Conservation (phyloP, 257 asterid species). For the Cordia subcordata region DNA sequence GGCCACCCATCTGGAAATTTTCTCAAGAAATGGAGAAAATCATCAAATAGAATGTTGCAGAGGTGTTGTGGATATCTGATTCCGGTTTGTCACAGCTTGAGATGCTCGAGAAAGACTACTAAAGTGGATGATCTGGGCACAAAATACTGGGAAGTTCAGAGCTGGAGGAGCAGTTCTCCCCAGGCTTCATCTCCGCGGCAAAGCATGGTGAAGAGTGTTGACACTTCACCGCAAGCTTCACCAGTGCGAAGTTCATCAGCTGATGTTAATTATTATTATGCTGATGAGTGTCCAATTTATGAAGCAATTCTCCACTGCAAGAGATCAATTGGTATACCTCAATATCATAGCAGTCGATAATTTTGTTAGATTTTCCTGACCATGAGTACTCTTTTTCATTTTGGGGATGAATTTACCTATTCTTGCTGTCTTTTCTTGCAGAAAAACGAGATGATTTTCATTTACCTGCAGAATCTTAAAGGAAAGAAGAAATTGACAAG, state of each 20-base stretch:
- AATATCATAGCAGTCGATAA: too few relatives aligned
- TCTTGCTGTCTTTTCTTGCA: too few relatives aligned
- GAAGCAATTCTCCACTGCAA: conserved; percentile 43
- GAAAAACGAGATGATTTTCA: too few relatives aligned
- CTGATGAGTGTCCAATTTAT: conserved; percentile 25
- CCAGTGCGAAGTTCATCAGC: conserved; percentile 7
- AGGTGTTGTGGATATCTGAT: conserved; percentile 16
- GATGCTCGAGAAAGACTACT: conserved; percentile 23
- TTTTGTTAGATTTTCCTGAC: too few relatives aligned
- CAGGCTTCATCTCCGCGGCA: conserved; percentile 12
- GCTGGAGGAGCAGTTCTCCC: conserved; percentile 4
- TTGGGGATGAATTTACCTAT: too few relatives aligned
- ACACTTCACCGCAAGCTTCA: conserved; percentile 11
- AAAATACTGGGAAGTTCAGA: conserved; percentile 22
- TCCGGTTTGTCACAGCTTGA: conserved; percentile 2
- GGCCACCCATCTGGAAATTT: background rate
- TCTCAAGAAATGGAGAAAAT: conserved; percentile 12
- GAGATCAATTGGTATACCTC: conserved; percentile 36
- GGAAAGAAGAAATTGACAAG: too few relatives aligned
- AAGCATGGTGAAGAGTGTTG: conserved; percentile 7
- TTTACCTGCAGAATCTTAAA: too few relatives aligned
- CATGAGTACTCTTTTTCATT: too few relatives aligned
- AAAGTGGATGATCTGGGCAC: conserved; percentile 31
- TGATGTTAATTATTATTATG: conserved; percentile 11
- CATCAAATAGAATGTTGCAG: conserved; percentile 7